Evolutionary conservation across 75 land plant species (phyloP).

Genomic region (Picea glauca): DNA sequence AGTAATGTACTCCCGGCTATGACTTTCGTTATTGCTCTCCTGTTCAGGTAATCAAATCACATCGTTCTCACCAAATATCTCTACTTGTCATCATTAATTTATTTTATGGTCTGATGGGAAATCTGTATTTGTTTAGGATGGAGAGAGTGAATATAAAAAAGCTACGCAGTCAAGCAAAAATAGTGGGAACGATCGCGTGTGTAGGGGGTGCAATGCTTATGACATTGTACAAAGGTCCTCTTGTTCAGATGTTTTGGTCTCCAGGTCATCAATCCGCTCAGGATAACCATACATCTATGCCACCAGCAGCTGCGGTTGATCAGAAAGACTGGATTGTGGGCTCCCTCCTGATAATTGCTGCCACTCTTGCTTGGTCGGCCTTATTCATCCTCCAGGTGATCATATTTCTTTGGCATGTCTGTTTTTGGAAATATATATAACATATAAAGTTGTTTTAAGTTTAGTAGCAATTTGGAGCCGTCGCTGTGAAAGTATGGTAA

Average conservation of each 20-base stretch:
- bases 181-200: background rate
- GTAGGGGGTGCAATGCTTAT: conserved; percentile 47
- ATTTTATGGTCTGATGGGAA: too few relatives aligned
- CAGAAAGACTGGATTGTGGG: conserved; percentile 29
- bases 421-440: too few relatives aligned
- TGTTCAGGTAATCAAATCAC: conserved; percentile 36
- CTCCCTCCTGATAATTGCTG: conserved; percentile 18
- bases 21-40: conserved; percentile 41
- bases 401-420: too few relatives aligned
- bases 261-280: background rate
- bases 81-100: background rate
- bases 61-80: too few relatives aligned
- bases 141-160: background rate
- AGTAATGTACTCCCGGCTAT: conserved; percentile 23
- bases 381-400: conserved; percentile 34
- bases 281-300: background rate
- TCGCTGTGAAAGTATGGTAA: too few relatives aligned
- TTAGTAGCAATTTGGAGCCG: too few relatives aligned
- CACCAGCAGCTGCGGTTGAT: background rate
- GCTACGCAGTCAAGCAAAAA: conserved; percentile 4
- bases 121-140: background rate
- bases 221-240: conserved; percentile 60
- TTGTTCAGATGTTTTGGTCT: conserved; percentile 24
- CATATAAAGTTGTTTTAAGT: too few relatives aligned
- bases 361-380: conserved; percentile 24